A percentile compares a stretch with the other conserved stretches of the same genome.
Evolutionary conservation across 768 basidiomycete genomes (phyloP).

Genomic region (Candolleomyces efflorescens): DNA sequence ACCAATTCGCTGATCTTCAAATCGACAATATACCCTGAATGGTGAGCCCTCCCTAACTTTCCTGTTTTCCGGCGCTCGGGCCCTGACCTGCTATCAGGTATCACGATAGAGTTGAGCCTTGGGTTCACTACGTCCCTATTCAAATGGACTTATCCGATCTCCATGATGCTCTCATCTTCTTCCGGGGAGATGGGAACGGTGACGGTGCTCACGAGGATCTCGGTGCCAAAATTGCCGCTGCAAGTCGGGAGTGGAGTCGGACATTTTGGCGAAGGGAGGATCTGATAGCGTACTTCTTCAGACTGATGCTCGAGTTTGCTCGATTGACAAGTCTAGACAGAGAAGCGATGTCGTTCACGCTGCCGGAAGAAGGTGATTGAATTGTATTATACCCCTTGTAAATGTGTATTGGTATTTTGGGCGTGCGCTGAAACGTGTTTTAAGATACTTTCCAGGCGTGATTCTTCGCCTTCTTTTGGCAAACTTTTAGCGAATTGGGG

Average conservation of each 20-base stretch:
- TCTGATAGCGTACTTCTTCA: slow-evolving; percentile 52
- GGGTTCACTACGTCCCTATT: slow-evolving; percentile 74
- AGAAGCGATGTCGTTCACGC: too few species aligned
- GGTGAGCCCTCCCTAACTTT: slow-evolving; percentile 32
- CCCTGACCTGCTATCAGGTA: slow-evolving; percentile 37
- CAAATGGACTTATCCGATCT: slow-evolving; percentile 63
- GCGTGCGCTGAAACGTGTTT: too few species aligned
- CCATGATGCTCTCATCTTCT: slow-evolving; percentile 70
- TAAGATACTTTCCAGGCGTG: slow-evolving; percentile 39
- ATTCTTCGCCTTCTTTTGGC: too few species aligned
- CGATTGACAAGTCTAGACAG: too few species aligned
- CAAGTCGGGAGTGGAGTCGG: slow-evolving; percentile 55
- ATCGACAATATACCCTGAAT: slow-evolving; percentile 64
- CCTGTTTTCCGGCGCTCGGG: too few species aligned
- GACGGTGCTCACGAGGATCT: slow-evolving; percentile 58
- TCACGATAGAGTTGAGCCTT: slow-evolving; percentile 50
- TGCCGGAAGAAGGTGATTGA: too few species aligned
- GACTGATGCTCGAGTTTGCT: slow-evolving; percentile 26
- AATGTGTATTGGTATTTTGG: too few species aligned
- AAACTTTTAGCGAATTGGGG: too few species aligned
- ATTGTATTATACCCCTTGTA: too few species aligned
- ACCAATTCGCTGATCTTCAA: slow-evolving; percentile 61
- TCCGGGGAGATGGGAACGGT: slow-evolving; percentile 58
- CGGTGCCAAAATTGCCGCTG: slow-evolving; percentile 48
- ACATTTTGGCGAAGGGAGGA: slow-evolving; percentile 59